Evolutionary conservation across 2,329 filamentous ascomycete species (phyloP), one percentile per base, ranked within the genome.

Genomic region (Microdochium trichocladiopsis): DNA sequence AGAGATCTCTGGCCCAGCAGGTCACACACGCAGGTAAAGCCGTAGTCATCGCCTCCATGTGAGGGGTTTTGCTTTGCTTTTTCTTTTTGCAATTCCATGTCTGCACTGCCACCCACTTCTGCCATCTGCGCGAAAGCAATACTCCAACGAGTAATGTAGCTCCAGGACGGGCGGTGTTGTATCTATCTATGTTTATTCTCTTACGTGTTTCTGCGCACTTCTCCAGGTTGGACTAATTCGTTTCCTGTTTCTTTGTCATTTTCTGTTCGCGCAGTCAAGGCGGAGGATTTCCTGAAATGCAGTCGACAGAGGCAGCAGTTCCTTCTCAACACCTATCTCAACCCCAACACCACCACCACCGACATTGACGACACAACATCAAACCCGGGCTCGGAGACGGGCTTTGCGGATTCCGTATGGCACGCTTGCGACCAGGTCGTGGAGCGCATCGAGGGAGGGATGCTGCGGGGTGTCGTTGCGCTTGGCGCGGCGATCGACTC

Each of bases 1-100:
- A 94, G 63, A 73, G 80, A 61, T 83, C 83, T 1, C 71, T 82
- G 52, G 71, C 77, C 49, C 79, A 87, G 60, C 78, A 87, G 57
- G 70, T 78, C 48, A 75, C 75, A 47, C 71, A 77, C 55, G 76
- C 79, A 63, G 83, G 83, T 67, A 88, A 85, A 68, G 84, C 86
- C 51, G 74, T 90, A 51, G 74, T 87, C 43, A 84, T 87, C 66
- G 77, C 80, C 50, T 77, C 41, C 12, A 21, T 8, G 41, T 45
- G 28, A 45, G 21, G 18, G 5, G 6, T 45, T 18, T 23, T 6
- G 36, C 6, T 14, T 14, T 14, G 8, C 28, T 33, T 33, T 33
- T 14, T 14, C 28, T 33, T 33, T 14, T 8, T 8, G 14, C 8
- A 33, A 8, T 33, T 33, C 28, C 28, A 8, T 33, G 14, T 33